Conservation (phyloP, 192 early-diverging fungal species). For the Coemansia sp. region DNA sequence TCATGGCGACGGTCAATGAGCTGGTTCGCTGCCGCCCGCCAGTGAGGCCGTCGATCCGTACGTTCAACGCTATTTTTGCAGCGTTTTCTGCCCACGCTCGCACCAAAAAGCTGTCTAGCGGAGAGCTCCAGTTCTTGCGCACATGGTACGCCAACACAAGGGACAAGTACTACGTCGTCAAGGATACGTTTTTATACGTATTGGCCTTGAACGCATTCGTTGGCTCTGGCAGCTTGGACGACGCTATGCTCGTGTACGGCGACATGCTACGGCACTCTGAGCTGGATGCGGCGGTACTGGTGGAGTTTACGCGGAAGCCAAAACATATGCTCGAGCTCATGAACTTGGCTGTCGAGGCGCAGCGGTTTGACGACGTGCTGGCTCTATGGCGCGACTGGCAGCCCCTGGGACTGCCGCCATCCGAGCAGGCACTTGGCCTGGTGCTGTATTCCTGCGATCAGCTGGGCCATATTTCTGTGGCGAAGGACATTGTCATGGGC, state of each 20-base stretch:
- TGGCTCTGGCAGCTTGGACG: conserved; percentile 17
- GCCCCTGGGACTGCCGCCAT: conserved; percentile 14
- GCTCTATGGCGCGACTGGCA: conserved; percentile 44
- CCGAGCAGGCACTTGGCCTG: conserved; percentile 16
- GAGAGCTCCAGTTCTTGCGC: conserved; percentile 32
- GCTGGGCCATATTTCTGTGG: conserved; percentile 23
- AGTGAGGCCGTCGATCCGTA: conserved; percentile 39
- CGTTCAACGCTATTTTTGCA: conserved; percentile 44
- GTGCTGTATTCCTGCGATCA: conserved; percentile 51
- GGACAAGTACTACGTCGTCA: conserved; percentile 34
- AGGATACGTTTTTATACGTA: conserved; percentile 40
- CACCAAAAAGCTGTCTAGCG: background rate
- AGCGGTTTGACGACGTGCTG: conserved; percentile 22
- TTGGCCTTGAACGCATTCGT: conserved; percentile 39
- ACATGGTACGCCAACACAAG: conserved; percentile 37
- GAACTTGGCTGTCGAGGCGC: conserved; percentile 21
- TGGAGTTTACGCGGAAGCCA: conserved; percentile 18
- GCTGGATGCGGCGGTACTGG: conserved; percentile 13
- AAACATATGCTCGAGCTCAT: conserved; percentile 26
- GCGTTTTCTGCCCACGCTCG: conserved; percentile 35
- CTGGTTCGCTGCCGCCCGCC: conserved; percentile 21
- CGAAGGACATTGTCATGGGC: conserved; percentile 26
- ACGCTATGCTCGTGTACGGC: conserved; percentile 38
- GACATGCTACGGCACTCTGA: conserved; percentile 41
- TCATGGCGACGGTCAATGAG: conserved; percentile 27